A percentile compares a stretch with the other conserved stretches of the same genome.
These are phyloP conservation scores for Schizosaccharomyces pombe DNA, from an alignment of 805 yeast species.

Conservation along the genomic window DNA sequence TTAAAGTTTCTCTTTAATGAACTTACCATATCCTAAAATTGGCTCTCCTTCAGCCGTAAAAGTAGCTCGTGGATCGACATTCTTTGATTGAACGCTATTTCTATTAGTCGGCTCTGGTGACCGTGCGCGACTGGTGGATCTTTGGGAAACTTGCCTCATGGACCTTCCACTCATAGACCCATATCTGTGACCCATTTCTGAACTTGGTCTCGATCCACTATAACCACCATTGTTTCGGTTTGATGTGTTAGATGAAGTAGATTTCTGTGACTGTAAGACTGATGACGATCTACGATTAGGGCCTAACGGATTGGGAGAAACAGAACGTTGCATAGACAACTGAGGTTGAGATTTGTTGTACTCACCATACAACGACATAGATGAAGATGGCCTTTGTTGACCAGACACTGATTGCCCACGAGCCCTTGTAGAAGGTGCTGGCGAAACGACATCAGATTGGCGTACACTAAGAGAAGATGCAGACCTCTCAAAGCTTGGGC, in stretches of 20 bases:
- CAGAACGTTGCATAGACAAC: not conserved
- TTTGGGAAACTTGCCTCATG: not conserved
- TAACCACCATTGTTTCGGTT: not conserved
- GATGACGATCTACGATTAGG: not conserved
- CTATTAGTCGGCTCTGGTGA: not conserved
- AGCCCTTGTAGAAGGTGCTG: not conserved
- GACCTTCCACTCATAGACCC: not conserved
- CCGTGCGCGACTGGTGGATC: not conserved
- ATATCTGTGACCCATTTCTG: not conserved
- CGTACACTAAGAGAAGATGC: not conserved
- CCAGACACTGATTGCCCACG: not conserved
- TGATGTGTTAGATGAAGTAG: not conserved
- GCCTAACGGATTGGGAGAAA: not conserved
- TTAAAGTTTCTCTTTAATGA: too few relatives aligned
- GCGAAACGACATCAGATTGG: too few relatives aligned
- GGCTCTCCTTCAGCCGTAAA: slow-evolving; percentile 32
- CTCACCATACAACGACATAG: not conserved
- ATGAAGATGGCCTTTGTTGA: not conserved
- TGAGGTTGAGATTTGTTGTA: not conserved
- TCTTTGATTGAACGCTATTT: not conserved
- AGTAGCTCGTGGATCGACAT: not conserved
- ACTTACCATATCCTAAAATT: slow-evolving; percentile 27
- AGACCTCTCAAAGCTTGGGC: not conserved
- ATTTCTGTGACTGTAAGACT: not conserved
- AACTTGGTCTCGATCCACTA: not conserved